Base-by-base conservation (phyloP, 2,329 filamentous ascomycete species). In the Teratosphaeria epicoccoides region DNA sequence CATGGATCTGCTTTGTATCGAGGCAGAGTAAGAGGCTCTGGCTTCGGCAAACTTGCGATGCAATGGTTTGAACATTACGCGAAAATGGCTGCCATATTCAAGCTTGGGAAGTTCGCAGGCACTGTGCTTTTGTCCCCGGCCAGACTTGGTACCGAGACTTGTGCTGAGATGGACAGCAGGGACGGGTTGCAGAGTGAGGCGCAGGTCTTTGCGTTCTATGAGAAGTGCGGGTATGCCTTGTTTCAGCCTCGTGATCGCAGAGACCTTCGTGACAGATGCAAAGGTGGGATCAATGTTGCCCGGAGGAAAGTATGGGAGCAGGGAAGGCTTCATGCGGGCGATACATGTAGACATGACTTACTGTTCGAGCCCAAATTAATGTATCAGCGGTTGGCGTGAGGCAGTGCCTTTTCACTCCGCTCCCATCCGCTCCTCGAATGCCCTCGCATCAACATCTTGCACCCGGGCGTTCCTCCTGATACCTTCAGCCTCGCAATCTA, bases 401-500 rank as follows among this genome's bases (percentile, higher is more conserved):
- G n/a, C n/a, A 40, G 9, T 45, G 49, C 40, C 7, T 25, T 46
- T 23, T 46, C 44, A 46, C 4, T 46, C 44, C 10, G 47, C n/a
- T 33, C 20, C n/a, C 43, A 33, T 49, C 26, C 47, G 14, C 49
- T 25, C 25, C 14, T 49, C 33, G 9, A 25, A n/a, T 24, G 28
- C 47, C 22, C 46, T 25, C 11, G n/a, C 46, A 20, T 53, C 43
- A 9, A 58, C 40, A 43, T 56, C 56, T 12, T 50, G 43, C 43
- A 47, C 12, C 40, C 26, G 20, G 17, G 11, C n/a, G 43, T 49
- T 49, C 52, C 37, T 53, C 49, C 49, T 51, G 20, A 51, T 33
- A 12, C 63, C 64, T 14, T 56, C 23, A 40, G 56, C 59, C 50
- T 67, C 65, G 29, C 61, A 59, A 54, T 81, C 77, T 60, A 83